These are phyloP conservation scores for Spencermartinsiella europaea DNA, from an alignment of 805 yeast genomes.

Conservation along the genomic window DNA sequence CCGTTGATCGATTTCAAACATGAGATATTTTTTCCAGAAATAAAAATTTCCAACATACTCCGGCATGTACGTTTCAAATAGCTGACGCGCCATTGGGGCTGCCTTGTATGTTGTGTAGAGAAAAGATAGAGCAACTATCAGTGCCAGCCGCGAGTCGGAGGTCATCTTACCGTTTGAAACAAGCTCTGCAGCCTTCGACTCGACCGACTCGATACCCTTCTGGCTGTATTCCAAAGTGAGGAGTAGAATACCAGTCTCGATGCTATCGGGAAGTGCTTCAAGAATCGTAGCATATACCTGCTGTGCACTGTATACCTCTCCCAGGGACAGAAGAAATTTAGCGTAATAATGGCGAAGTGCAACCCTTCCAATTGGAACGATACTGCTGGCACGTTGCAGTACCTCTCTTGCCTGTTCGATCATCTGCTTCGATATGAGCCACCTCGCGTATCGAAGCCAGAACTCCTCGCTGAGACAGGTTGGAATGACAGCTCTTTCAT, in stretches of 20 bases:
- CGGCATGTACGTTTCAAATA: slow-evolving; percentile 19
- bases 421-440: slow-evolving; percentile 37
- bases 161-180: slow-evolving; percentile 14
- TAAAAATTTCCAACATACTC: slow-evolving; percentile 21
- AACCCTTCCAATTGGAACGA: slow-evolving; percentile 26
- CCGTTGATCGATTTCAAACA: slow-evolving; percentile 11
- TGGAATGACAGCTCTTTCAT: slow-evolving; percentile 58
- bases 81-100: slow-evolving; percentile 19
- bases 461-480: slow-evolving; percentile 52
- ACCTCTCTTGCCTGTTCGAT: slow-evolving; percentile 36
- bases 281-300: slow-evolving; percentile 25
- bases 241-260: slow-evolving; percentile 26
- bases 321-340: slow-evolving; percentile 25
- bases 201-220: background rate
- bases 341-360: slow-evolving; percentile 30
- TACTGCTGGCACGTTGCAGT: slow-evolving; percentile 48
- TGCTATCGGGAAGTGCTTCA: slow-evolving; percentile 25
- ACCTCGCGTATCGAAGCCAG: slow-evolving; percentile 67
- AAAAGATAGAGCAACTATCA: background rate
- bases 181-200: slow-evolving; percentile 18
- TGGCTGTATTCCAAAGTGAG: slow-evolving; percentile 5
- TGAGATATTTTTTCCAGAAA: slow-evolving; percentile 31
- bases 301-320: slow-evolving; percentile 25
- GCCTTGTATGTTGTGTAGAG: background rate
- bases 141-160: slow-evolving; percentile 5